phyloP scores from a whole-genome alignment of 2,329 filamentous ascomycete genomes.

The Lecanicillium sp. region DNA sequence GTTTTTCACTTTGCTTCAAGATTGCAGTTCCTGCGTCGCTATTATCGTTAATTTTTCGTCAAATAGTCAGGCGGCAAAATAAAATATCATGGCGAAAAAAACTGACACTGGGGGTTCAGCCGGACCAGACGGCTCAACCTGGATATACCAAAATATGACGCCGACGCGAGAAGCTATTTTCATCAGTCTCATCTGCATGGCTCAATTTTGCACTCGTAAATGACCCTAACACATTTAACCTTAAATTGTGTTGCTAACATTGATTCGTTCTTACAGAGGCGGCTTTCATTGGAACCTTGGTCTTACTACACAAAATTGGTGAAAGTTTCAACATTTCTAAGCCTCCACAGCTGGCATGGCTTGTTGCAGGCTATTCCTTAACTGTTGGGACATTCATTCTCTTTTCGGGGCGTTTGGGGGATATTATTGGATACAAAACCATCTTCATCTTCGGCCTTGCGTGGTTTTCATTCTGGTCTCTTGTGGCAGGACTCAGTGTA shows the following conservation, averaged over 20 bases:
- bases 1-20: no score
- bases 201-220: conserved; percentile 32
- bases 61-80: no score
- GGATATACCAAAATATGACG: conserved; percentile 16
- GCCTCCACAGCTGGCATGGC: conserved; percentile 38
- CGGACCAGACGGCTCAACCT: conserved; percentile 10
- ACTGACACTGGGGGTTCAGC: no score
- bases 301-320: conserved; percentile 40
- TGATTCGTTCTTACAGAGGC: conserved; percentile 19
- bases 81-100: no score
- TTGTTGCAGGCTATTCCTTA: conserved; percentile 43
- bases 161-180: conserved; percentile 26
- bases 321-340: conserved; percentile 33
- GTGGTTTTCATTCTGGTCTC: conserved; percentile 41
- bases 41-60: no score
- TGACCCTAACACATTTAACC: background rate
- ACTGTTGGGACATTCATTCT: conserved; percentile 45
- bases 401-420: conserved; percentile 41
- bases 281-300: conserved; percentile 27
- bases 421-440: conserved; percentile 42
- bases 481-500: conserved; percentile 29
- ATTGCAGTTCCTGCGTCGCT: no score
- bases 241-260: conserved; percentile 2
- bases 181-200: conserved; percentile 33
- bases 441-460: conserved; percentile 39